phyloP scores from a whole-genome alignment of 1,284 basidiomycete genomes.

The Ceratobasidium sp. region DNA sequence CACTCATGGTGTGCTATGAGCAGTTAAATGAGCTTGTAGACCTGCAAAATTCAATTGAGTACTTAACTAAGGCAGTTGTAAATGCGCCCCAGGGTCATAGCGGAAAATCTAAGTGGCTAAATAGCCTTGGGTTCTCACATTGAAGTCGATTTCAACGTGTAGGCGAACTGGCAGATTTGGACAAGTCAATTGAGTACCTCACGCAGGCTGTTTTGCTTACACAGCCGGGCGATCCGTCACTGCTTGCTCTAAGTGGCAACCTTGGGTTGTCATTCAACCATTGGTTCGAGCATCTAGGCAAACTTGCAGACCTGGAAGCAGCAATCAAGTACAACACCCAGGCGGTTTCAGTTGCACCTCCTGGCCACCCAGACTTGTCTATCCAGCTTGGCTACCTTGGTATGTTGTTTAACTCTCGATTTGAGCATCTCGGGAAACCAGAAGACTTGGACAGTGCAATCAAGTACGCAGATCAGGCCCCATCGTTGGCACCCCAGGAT shows the following conservation, averaged over 20 bases:
- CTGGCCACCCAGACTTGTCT: background rate
- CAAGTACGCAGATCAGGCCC: too few relatives aligned
- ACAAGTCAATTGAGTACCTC: background rate
- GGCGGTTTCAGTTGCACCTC: background rate
- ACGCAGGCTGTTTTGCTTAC: background rate
- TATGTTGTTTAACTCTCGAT: too few relatives aligned
- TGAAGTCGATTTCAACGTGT: too few relatives aligned
- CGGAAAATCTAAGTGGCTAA: background rate
- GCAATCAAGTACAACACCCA: background rate
- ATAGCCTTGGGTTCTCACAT: background rate
- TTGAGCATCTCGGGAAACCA: too few relatives aligned
- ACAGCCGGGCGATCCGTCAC: too few relatives aligned
- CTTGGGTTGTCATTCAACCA: background rate
- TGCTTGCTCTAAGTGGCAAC: too few relatives aligned
- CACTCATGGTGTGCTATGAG: background rate
- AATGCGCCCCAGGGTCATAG: background rate
- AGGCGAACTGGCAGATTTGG: background rate
- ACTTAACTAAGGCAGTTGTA: background rate
- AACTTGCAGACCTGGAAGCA: background rate
- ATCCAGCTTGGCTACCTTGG: too few relatives aligned
- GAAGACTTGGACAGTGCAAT: too few relatives aligned
- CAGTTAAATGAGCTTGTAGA: background rate
- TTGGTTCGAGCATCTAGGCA: background rate
- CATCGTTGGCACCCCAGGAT: too few relatives aligned
- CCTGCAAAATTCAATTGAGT: background rate